These are phyloP conservation scores for Symbiodinium natans DNA, from an alignment of 73 alveolate genomes.

Conservation along the genomic window DNA sequence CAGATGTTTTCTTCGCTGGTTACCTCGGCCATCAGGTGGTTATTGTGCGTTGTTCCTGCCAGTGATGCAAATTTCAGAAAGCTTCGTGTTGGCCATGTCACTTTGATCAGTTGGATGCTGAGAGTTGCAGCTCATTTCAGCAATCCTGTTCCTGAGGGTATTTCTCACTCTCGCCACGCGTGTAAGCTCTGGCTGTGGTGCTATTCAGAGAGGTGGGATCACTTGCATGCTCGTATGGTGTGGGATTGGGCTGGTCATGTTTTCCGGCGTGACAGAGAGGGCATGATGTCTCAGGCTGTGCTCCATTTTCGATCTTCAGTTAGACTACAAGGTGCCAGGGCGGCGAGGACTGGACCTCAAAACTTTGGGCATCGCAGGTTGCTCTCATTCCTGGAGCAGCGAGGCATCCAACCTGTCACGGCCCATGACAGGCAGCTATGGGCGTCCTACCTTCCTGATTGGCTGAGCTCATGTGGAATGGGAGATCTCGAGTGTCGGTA, in stretches of 20 bases:
- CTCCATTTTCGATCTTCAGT: not conserved
- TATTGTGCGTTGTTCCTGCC: not conserved
- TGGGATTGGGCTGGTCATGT: constrained; percentile 36
- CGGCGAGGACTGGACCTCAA: not conserved
- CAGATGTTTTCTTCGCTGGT: not conserved
- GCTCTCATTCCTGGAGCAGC: not conserved
- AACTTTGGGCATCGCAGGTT: not conserved
- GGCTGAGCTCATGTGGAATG: not conserved
- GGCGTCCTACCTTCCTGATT: not conserved
- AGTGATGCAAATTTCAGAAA: not conserved
- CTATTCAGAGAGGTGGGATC: not conserved
- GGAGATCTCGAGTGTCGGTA: not conserved
- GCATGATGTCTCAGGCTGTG: not conserved
- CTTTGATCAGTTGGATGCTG: not conserved
- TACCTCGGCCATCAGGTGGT: not conserved
- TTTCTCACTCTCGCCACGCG: not conserved
- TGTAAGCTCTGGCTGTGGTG: not conserved
- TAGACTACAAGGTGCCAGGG: not conserved
- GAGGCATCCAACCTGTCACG: not conserved
- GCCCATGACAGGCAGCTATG: not conserved
- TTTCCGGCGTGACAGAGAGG: not conserved
- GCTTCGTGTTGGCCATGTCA: not conserved
- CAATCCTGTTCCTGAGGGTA: not conserved
- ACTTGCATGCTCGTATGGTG: not conserved
- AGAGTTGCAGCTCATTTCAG: not conserved